These are phyloP conservation scores for Arabidopsis arenosa DNA, from an alignment of 345 rosid genomes.

Conservation along the genomic window DNA sequence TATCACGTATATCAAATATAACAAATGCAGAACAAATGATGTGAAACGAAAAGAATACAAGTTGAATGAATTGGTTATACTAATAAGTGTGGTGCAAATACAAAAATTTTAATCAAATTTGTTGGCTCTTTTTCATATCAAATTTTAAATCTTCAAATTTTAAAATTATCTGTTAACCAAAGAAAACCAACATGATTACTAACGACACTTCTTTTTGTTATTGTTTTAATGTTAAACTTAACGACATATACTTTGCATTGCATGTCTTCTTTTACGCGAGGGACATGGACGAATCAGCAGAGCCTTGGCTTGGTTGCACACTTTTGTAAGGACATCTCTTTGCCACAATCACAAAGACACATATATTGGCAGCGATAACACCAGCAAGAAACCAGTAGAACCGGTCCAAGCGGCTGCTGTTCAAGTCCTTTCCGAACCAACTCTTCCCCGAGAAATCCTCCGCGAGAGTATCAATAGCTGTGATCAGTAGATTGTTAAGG, in stretches of 20 bases:
- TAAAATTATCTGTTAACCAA: too few relatives aligned
- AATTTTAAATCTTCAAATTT: too few relatives aligned
- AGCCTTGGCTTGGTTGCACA: constrained; percentile 61
- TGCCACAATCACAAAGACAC: constrained; percentile 60
- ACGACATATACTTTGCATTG: background rate
- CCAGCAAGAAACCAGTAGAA: constrained; percentile 81
- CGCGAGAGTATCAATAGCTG: constrained; percentile 54
- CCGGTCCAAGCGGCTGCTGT: constrained; percentile 73
- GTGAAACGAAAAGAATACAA: too few relatives aligned
- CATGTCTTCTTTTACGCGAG: constrained; percentile 3
- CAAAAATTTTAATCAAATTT: too few relatives aligned
- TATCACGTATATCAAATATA: too few relatives aligned
- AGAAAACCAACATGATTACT: too few relatives aligned
- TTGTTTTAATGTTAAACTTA: background rate
- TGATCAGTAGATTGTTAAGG: constrained; percentile 75
- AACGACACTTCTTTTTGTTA: too few relatives aligned
- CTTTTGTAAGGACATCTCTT: constrained; percentile 69
- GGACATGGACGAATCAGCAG: constrained; percentile 53
- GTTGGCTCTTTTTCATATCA: too few relatives aligned
- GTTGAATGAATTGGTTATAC: too few relatives aligned
- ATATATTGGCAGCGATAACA: constrained; percentile 51
- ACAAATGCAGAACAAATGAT: too few relatives aligned
- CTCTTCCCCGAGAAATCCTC: constrained; percentile 49
- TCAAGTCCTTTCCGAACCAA: constrained; percentile 85
- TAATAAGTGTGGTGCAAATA: too few relatives aligned